These are phyloP conservation scores for Calocera cornea DNA, from an alignment of 768 basidiomycete genomes.

Conservation along the genomic window DNA sequence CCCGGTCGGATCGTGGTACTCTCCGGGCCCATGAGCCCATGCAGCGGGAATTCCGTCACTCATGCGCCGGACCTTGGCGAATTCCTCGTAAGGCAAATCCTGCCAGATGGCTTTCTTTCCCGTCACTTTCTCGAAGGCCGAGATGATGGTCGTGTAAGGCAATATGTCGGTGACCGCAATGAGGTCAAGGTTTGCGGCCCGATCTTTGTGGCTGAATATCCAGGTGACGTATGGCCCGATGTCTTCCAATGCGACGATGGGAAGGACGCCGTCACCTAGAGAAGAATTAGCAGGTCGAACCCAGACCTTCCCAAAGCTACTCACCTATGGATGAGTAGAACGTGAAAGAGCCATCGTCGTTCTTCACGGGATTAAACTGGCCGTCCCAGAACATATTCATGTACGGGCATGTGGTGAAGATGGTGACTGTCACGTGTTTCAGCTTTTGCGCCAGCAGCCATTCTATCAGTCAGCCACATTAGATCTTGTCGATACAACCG, in stretches of 20 bases:
- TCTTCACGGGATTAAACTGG: constrained; percentile 27
- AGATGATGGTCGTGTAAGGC: constrained; percentile 27
- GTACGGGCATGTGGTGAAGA: constrained; percentile 30
- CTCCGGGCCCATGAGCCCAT: constrained; percentile 22
- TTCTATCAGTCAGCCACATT: not conserved
- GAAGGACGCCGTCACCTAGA: constrained; percentile 23
- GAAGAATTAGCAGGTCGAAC: not conserved
- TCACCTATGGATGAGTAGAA: constrained; percentile 27
- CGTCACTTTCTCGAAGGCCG: constrained; percentile 29
- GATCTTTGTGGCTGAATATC: constrained; percentile 27
- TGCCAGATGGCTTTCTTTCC: constrained; percentile 26
- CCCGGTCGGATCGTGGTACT: constrained; percentile 23
- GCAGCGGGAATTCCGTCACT: not conserved
- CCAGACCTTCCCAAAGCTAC: not conserved
- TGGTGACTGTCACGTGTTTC: constrained; percentile 26
- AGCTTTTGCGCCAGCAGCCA: constrained; percentile 22
- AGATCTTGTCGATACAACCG: constrained; percentile 11
- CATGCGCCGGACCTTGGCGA: constrained; percentile 22
- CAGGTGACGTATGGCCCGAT: constrained; percentile 32
- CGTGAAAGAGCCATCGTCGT: constrained; percentile 29
- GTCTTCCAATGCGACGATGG: constrained; percentile 30
- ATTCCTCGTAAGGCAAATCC: constrained; percentile 25
- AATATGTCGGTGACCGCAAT: constrained; percentile 29
- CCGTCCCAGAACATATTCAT: constrained; percentile 32
- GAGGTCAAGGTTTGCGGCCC: constrained; percentile 28